Base-by-base conservation (phyloP, 495 filamentous ascomycete genomes). In the Aspergillus campestris region DNA sequence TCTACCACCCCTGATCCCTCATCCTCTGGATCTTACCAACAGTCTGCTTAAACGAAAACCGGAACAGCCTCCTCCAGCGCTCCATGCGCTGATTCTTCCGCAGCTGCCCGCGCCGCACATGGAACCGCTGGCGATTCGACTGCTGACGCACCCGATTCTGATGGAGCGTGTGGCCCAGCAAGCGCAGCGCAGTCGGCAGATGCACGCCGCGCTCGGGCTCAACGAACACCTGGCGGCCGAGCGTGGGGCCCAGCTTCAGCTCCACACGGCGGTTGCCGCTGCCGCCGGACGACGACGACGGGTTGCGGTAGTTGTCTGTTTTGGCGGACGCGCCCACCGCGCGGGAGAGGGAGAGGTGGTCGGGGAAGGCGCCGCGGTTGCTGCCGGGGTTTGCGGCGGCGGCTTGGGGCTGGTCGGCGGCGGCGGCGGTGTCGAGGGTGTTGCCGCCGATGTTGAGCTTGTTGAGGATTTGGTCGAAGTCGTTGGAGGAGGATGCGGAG, bases 1-100 rank as follows among this genome's bases (percentile, higher is more conserved):
- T 27, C 48, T 59, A 73, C 69, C 69, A 73, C 31, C 69, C 69
- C 55, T 73, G 69, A 11, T 58, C 55, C 50, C 68, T 63, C 67
- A 73, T 73, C 18, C 56, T 54, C 59, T 70, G 57, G 42, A 73
- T 66, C 59, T 62, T 65, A 34, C 48, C 42, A 38, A 71, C 66
- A 41, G 69, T 73, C 38, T 58, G 49, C 45, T 58, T 42, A 43
- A 71, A 71, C 11, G 69, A 72, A 39, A 62, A 67, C 52, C 62
- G 62, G 45, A 72, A 72, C 52, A 72, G 54, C 42, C 55, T 65
- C 54, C 64, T 61, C 69, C 69, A 72, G 39, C 69, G 54, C 43
- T 39, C 31, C 41, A 60, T 60, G 42, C 55, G 52, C 46, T 57
- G 34, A 45, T 60, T 51, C 62, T 71, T 72, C 29, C 50, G 49